A percentile compares a stretch with the other conserved stretches of the same genome.
Evolutionary conservation across 148 eudicot species (phyloP).

Genomic region (Silene conica): DNA sequence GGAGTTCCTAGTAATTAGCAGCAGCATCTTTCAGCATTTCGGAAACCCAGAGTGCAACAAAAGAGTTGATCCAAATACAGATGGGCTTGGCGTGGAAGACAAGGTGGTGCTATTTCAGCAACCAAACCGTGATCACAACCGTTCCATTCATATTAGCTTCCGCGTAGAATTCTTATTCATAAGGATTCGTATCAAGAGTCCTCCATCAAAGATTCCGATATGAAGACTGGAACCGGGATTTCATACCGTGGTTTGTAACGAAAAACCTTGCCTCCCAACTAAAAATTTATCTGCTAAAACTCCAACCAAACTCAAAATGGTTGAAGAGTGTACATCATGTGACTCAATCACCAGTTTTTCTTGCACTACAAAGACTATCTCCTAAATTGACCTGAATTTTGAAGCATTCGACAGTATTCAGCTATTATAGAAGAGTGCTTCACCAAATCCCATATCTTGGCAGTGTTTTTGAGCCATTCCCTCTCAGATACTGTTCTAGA

Average conservation of each 20-base stretch:
- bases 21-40: no score
- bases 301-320: background rate
- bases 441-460: conserved; percentile 81
- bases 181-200: no score
- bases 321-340: no score
- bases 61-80: no score
- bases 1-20: no score
- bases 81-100: no score
- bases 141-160: no score
- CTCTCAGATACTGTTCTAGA: conserved; percentile 72
- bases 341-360: background rate
- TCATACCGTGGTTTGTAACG: background rate
- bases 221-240: background rate
- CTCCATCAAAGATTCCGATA: background rate
- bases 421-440: conserved; percentile 61
- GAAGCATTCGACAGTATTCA: conserved; percentile 61
- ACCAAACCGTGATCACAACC: no score
- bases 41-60: no score
- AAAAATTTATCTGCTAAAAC: background rate
- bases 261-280: background rate
- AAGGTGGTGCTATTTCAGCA: no score
- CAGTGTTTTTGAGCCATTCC: conserved; percentile 86
- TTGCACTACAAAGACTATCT: conserved; percentile 30
- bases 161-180: no score
- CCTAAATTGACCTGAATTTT: conserved; percentile 62